These are phyloP conservation scores for Leptographium wingfieldii DNA, from an alignment of 2,329 filamentous ascomycete genomes.

Conservation along the genomic window DNA sequence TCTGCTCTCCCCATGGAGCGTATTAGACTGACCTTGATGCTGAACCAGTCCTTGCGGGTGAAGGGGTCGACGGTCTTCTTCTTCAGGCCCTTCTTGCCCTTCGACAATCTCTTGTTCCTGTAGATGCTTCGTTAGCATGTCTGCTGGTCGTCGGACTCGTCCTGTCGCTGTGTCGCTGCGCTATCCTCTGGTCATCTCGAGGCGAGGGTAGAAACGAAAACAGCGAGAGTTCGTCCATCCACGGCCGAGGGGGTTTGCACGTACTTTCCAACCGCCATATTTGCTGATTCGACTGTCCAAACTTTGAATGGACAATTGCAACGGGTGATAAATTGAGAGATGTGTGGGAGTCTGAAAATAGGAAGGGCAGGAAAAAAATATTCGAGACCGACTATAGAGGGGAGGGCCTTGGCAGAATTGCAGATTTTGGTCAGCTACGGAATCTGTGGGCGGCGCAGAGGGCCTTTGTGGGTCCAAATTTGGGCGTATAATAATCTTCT, in stretches of 20 bases:
- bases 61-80: constrained; percentile 98
- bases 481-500: background rate
- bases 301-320: constrained; percentile 22
- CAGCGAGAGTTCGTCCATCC: background rate
- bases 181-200: background rate
- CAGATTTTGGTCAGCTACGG: constrained; percentile 5
- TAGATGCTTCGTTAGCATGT: constrained; percentile 3
- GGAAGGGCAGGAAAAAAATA: constrained; percentile 5
- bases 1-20: background rate
- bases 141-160: background rate
- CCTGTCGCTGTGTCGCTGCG: background rate
- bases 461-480: constrained; percentile 4
- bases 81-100: constrained; percentile 99
- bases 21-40: constrained; percentile 61
- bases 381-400: constrained; percentile 8
- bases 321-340: constrained; percentile 19
- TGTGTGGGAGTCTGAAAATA: constrained; percentile 5
- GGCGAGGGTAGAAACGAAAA: background rate
- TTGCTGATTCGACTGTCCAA: constrained; percentile 36
- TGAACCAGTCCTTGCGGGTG: constrained; percentile 98
- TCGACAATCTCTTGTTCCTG: constrained; percentile 99
- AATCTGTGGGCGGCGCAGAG: constrained; percentile 15
- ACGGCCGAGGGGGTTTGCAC: constrained; percentile 12
- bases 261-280: constrained; percentile 50
- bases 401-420: constrained; percentile 3